Conservation (phyloP, 805 yeast genomes). For the Hanseniaspora hatyaiensis region DNA sequence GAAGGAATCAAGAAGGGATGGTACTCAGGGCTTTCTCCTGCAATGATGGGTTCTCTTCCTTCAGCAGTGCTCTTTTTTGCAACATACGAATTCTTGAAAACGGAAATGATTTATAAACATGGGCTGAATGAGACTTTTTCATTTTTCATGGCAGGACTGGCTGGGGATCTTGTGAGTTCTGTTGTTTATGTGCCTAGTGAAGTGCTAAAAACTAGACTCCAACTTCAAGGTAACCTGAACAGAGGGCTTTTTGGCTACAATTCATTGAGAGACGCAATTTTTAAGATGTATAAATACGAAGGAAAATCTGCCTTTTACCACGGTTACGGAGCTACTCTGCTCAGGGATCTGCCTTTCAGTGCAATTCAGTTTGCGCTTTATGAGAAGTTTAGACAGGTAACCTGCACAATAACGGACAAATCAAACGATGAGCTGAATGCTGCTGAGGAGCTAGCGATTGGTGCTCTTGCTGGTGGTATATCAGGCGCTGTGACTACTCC, state of each 20-base stretch:
- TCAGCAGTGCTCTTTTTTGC: constrained; percentile 90
- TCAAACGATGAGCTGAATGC: constrained; percentile 20
- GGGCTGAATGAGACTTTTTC: constrained; percentile 65
- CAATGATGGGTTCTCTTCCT: constrained; percentile 85
- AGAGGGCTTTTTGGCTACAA: constrained; percentile 82
- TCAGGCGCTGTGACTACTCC: constrained; percentile 90
- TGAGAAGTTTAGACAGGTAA: constrained; percentile 62
- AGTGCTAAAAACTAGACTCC: constrained; percentile 84
- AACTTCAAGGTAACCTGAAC: constrained; percentile 78
- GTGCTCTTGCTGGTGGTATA: constrained; percentile 86
- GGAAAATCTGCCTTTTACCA: constrained; percentile 67
- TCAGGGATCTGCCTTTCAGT: constrained; percentile 88
- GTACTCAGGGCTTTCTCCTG: constrained; percentile 87
- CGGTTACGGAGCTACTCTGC: constrained; percentile 89
- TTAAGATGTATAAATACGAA: constrained; percentile 52
- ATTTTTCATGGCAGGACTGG: constrained; percentile 72
- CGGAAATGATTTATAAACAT: constrained; percentile 51
- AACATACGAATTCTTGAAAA: constrained; percentile 72
- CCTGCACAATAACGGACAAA: constrained; percentile 34
- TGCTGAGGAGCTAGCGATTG: constrained; percentile 37
- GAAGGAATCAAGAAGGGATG: constrained; percentile 81
- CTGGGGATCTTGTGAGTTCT: constrained; percentile 89
- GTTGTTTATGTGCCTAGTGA: constrained; percentile 90
- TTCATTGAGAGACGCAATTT: constrained; percentile 60
- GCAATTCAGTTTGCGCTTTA: constrained; percentile 94